Percentiles rank a stretch among this genome's conserved stretches.
Evolutionary conservation across 2,329 filamentous ascomycete species (phyloP).

Genomic region (Phaeosphaeria sp.): DNA sequence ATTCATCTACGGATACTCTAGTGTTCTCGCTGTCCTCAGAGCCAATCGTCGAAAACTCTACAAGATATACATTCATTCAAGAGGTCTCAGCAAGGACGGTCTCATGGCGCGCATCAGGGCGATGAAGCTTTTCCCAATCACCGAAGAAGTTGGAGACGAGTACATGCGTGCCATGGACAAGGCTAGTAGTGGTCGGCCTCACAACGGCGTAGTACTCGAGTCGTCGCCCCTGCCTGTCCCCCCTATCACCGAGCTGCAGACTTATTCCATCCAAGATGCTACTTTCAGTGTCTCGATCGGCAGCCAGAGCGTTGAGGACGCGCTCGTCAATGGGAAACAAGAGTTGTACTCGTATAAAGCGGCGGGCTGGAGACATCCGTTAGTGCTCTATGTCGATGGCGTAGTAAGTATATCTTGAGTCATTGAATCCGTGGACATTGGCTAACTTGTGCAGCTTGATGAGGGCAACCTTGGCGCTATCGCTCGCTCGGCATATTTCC

Average conservation of each 20-base stretch:
- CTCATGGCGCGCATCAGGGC: slow-evolving; percentile 28
- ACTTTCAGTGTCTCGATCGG: slow-evolving; percentile 54
- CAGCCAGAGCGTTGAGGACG: slow-evolving; percentile 77
- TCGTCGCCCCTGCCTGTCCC: slow-evolving; percentile 79
- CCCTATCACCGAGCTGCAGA: slow-evolving; percentile 67
- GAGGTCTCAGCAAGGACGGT: slow-evolving; percentile 25
- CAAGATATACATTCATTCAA: slow-evolving; percentile 73
- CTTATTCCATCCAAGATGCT: slow-evolving; percentile 51
- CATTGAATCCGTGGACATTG: not conserved
- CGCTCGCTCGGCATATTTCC: slow-evolving; percentile 84
- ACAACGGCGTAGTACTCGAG: slow-evolving; percentile 90
- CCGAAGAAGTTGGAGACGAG: slow-evolving; percentile 63
- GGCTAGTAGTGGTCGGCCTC: slow-evolving; percentile 81
- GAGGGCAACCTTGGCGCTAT: slow-evolving; percentile 91
- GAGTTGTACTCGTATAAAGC: slow-evolving; percentile 56
- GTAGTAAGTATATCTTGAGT: slow-evolving; percentile 53
- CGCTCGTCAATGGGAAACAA: slow-evolving; percentile 72
- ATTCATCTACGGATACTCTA: slow-evolving; percentile 85
- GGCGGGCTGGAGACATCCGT: slow-evolving; percentile 64
- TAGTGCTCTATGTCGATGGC: slow-evolving; percentile 77
- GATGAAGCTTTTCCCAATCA: slow-evolving; percentile 26
- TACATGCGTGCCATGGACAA: slow-evolving; percentile 78
- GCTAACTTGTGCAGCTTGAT: slow-evolving; percentile 63
- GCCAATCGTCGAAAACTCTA: slow-evolving; percentile 76
- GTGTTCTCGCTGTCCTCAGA: slow-evolving; percentile 80